These are phyloP conservation scores for Glycine latifolia DNA, from an alignment of 306 rosid species.

Conservation along the genomic window DNA sequence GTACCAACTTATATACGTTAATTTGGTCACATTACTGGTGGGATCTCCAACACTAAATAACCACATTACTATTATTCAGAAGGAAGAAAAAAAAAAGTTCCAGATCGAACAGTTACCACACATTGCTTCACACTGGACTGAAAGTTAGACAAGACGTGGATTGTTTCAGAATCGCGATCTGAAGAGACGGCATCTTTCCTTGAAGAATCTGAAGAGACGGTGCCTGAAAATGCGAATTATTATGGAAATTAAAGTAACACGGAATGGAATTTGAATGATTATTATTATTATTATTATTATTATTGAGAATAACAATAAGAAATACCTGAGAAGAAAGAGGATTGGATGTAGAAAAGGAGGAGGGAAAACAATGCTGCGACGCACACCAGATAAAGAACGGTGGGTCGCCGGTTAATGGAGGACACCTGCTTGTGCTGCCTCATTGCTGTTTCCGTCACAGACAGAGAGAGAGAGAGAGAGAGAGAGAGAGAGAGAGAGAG, in stretches of 20 bases:
- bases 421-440: conserved; percentile 59
- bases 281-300: too few species aligned
- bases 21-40: too few species aligned
- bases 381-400: conserved; percentile 69
- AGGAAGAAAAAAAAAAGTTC: background rate
- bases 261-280: background rate
- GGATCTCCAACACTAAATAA: background rate
- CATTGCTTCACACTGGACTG: conserved; percentile 87
- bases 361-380: conserved; percentile 78
- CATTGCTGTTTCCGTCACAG: conserved; percentile 48
- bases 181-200: conserved; percentile 33
- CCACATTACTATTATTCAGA: background rate
- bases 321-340: conserved; percentile 78
- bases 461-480: too few species aligned
- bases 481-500: too few species aligned
- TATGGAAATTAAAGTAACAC: background rate
- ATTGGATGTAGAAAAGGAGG: conserved; percentile 75
- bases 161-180: conserved; percentile 58
- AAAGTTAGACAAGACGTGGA: conserved; percentile 63
- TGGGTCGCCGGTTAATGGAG: conserved; percentile 55
- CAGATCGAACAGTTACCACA: conserved; percentile 68
- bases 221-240: conserved; percentile 51
- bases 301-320: too few species aligned
- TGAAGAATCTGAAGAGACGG: conserved; percentile 51
- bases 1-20: too few species aligned